Evolutionary conservation across 106 monocot species (phyloP).

Genomic region (Dendrobium nobile): DNA sequence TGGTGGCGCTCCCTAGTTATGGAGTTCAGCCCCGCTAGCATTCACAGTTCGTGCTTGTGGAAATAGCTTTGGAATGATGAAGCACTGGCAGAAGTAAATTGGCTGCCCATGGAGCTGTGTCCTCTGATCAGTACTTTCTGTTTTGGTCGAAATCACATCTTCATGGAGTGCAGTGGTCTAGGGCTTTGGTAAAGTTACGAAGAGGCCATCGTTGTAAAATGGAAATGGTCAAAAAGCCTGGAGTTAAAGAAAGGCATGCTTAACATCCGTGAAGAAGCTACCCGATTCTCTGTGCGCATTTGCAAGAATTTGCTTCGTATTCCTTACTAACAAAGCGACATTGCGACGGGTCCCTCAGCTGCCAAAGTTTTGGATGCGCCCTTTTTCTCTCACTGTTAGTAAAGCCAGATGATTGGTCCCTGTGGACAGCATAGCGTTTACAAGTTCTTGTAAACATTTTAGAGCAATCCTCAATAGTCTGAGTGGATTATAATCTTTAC

Average conservation of each 20-base stretch:
- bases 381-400: constrained; percentile 56
- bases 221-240: constrained; percentile 95
- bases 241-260: constrained; percentile 85
- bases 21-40: constrained; percentile 57
- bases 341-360: constrained; percentile 82
- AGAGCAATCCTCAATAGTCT: constrained; percentile 79
- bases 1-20: constrained; percentile 64
- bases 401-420: constrained; percentile 67
- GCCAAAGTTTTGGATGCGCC: constrained; percentile 83
- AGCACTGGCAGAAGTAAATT: constrained; percentile 80
- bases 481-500: constrained; percentile 62
- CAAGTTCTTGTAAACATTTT: constrained; percentile 95
- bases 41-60: constrained; percentile 82
- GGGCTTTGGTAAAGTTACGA: constrained; percentile 84
- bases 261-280: constrained; percentile 65
- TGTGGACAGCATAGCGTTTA: constrained; percentile 82
- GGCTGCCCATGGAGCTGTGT: constrained; percentile 79
- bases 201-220: constrained; percentile 88
- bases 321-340: constrained; percentile 94
- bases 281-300: constrained; percentile 84
- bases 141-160: constrained; percentile 64
- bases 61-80: constrained; percentile 93
- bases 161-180: constrained; percentile 74
- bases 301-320: constrained; percentile 90
- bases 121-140: constrained; percentile 86